A percentile compares a stretch with the other conserved stretches of the same genome.
Conservation (phyloP, 176 grass and related monocot species). For the Guadua angustifolia region DNA sequence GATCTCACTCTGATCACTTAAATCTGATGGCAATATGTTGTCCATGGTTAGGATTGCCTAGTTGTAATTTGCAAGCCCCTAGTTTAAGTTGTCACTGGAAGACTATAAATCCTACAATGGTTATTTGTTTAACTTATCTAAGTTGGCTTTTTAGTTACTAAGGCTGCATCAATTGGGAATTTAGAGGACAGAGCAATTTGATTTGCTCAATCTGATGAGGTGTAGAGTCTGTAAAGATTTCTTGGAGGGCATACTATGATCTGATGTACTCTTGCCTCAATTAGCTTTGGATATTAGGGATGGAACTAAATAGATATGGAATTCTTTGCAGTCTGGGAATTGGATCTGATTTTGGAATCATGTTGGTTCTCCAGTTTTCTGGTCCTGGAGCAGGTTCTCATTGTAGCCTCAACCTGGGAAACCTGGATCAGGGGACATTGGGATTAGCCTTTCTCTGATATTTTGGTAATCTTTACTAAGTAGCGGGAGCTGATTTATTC, state of each 20-base stretch:
- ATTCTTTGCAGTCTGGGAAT: neutral
- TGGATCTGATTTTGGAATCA: neutral
- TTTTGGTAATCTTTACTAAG: neutral
- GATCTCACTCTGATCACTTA: neutral
- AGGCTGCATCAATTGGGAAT: neutral
- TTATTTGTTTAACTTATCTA: neutral
- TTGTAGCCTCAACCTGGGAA: neutral
- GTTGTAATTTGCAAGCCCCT: neutral
- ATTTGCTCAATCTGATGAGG: neutral
- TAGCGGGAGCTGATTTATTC: slow-evolving; percentile 31
- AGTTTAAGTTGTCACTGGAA: neutral
- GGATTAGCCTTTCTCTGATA: neutral
- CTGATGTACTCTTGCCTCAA: neutral
- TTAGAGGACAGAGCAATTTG: neutral
- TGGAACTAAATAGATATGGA: neutral
- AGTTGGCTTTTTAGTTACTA: neutral
- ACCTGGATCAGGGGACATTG: neutral
- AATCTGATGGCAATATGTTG: neutral
- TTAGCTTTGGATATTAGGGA: neutral
- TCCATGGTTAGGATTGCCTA: neutral
- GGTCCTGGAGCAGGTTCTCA: neutral
- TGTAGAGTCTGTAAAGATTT: neutral
- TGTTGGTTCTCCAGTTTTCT: neutral
- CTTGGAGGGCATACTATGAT: neutral
- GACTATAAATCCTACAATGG: neutral